Evolutionary conservation across 495 filamentous ascomycete genomes (phyloP), one percentile per base, ranked within the genome.

Genomic region (Hypoxylon cercidicola): DNA sequence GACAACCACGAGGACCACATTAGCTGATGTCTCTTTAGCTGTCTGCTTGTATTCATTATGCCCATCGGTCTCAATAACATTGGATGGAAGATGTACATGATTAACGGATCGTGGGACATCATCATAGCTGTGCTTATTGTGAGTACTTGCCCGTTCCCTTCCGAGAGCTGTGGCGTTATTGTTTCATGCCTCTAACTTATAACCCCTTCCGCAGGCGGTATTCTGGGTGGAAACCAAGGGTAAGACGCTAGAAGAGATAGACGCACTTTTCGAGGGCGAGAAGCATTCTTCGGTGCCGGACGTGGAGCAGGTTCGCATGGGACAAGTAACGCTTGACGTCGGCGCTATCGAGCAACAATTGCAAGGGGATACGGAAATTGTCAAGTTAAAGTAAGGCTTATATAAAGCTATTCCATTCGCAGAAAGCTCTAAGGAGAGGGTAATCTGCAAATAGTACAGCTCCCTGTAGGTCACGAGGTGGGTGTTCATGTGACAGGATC

Each of bases 281-380:
- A 81, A 78, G 43, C 79, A 81, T 67, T 78, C 75, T n/a, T 60
- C 70, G 15, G 75, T 81, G 11, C 75, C 79, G 0, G 77, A 81
- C 43, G 60, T 81, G 3, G 80, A 81, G 49, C 52, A 71, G 23
- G 66, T 82, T 18, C 74, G 73, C 3, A 67, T 45, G 7, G 79
- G 79, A 10, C 50, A 69, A 12, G 72, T 63, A 28, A 60, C 51
- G 35, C 30, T 93, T 77, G 80, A 90, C 48, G 84, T 84, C 62
- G 79, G 83, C 34, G 81, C 94, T 37, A 83, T 79, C 66, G 91
- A 90, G 87, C 86, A 88, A 30, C 89, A 88, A 57, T 89, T 86
- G 52, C 81, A 78, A 15, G 79, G 80, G 63, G 84, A 87, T 64
- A 71, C 80, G 16, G 69, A 68, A 12, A 23, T 13, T 18, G 25